Conservation (phyloP, 495 filamentous ascomycete species). For the Lichina pygmaea region DNA sequence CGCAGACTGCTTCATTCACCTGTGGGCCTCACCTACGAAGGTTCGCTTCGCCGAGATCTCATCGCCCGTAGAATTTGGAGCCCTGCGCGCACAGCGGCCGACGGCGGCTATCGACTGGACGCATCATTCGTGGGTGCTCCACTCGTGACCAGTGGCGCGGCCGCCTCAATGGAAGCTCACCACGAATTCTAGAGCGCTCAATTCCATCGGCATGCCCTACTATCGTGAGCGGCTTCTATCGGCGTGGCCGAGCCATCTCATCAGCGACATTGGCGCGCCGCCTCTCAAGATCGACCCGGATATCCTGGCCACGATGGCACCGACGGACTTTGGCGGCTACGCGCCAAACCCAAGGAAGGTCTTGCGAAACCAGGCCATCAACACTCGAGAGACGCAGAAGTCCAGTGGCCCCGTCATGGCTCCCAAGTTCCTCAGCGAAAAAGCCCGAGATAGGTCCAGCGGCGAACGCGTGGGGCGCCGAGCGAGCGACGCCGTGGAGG, state of each 20-base stretch:
- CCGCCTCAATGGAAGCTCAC: conserved; percentile 1
- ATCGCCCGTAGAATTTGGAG: conserved; percentile 51
- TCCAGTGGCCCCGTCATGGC: conserved; percentile 26
- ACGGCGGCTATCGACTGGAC: conserved; percentile 34
- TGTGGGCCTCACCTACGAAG: conserved; percentile 83
- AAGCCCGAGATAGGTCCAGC: conserved; percentile 37
- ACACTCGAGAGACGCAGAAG: conserved; percentile 34
- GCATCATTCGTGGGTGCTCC: conserved; percentile 31
- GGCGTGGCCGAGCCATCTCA: conserved; percentile 60
- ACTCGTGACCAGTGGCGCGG: background rate
- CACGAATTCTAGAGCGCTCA: conserved; percentile 34
- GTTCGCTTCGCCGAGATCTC: conserved; percentile 71
- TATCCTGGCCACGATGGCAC: conserved; percentile 35
- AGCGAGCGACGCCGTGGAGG: conserved; percentile 34
- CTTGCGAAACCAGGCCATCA: conserved; percentile 60
- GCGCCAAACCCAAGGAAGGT: conserved; percentile 51
- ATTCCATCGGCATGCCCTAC: conserved; percentile 70
- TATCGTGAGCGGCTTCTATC: conserved; percentile 74
- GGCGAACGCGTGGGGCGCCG: conserved; percentile 16
- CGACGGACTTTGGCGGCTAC: conserved; percentile 41
- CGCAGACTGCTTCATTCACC: conserved; percentile 45
- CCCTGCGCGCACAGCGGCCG: conserved; percentile 22
- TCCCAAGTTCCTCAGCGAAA: conserved; percentile 84
- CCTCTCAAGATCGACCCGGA: conserved; percentile 52
- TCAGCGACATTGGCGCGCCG: conserved; percentile 62